Percentiles rank a stretch among this genome's conserved stretches.
Evolutionary conservation across 768 basidiomycete genomes (phyloP).

Genomic region (Podaxis sp.): DNA sequence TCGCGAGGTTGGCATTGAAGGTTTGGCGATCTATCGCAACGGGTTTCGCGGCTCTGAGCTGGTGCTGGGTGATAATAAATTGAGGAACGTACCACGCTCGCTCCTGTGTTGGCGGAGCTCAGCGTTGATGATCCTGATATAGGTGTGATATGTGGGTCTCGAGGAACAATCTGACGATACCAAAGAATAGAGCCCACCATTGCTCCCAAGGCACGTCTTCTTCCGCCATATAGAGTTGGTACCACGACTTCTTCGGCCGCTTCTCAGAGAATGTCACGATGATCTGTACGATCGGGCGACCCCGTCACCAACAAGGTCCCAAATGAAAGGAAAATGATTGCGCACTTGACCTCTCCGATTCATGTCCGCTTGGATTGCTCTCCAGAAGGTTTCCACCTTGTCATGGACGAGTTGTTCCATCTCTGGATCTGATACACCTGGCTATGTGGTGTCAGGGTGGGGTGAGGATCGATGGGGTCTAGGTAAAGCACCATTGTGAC

Average conservation of each 20-base stretch:
- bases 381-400: constrained; percentile 80
- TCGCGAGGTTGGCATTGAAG: constrained; percentile 57
- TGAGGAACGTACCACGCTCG: constrained; percentile 47
- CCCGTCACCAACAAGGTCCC: background rate
- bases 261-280: constrained; percentile 76
- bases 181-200: constrained; percentile 45
- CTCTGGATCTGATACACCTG: constrained; percentile 71
- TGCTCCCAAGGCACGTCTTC: constrained; percentile 89
- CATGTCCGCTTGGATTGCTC: constrained; percentile 60
- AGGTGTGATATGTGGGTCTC: background rate
- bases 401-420: constrained; percentile 72
- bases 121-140: constrained; percentile 70
- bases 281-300: constrained; percentile 41
- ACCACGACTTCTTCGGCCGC: constrained; percentile 77
- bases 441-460: constrained; percentile 37
- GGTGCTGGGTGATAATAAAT: background rate
- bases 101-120: constrained; percentile 71
- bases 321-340: background rate
- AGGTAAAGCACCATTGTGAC: constrained; percentile 65
- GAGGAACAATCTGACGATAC: background rate
- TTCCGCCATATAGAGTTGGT: constrained; percentile 65
- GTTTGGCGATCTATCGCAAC: constrained; percentile 37
- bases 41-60: background rate
- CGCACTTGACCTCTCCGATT: constrained; percentile 71
- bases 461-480: background rate